Evolutionary conservation across 495 filamentous ascomycete genomes (phyloP).

Genomic region (Aspergillus mulundensis): DNA sequence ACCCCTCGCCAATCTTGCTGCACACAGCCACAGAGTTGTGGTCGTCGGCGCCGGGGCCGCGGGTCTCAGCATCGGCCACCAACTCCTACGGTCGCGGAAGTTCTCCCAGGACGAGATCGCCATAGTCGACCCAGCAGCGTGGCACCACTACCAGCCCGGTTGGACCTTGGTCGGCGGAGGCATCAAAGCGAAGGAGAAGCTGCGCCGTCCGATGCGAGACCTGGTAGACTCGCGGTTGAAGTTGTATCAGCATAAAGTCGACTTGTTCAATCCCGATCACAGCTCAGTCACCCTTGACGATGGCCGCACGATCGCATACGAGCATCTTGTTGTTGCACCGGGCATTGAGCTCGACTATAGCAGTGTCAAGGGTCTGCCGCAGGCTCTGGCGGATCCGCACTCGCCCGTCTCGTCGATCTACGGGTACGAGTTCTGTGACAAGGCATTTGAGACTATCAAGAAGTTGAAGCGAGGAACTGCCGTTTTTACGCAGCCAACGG

Average conservation of each 20-base stretch:
- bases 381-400: constrained; percentile 52
- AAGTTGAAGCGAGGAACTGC: constrained; percentile 52
- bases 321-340: constrained; percentile 61
- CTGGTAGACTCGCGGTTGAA: constrained; percentile 57
- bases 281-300: constrained; percentile 56
- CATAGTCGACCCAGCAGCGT: constrained; percentile 57
- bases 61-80: constrained; percentile 58
- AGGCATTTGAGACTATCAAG: constrained; percentile 53
- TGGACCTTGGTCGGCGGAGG: constrained; percentile 68
- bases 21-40: constrained; percentile 56
- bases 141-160: constrained; percentile 68
- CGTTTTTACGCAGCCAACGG: constrained; percentile 65
- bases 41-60: constrained; percentile 62
- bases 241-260: constrained; percentile 53
- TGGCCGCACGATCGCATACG: constrained; percentile 56
- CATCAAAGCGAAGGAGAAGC: constrained; percentile 52
- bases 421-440: constrained; percentile 55
- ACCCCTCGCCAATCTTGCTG: constrained; percentile 9
- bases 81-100: constrained; percentile 53
- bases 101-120: constrained; percentile 60
- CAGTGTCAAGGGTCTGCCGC: constrained; percentile 54
- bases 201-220: constrained; percentile 48
- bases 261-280: constrained; percentile 51
- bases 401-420: constrained; percentile 63
- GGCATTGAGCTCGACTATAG: constrained; percentile 55